Evolutionary conservation across 1,284 basidiomycete species (phyloP), one percentile per base, ranked within the genome.

Genomic region (Ustilago curta): DNA sequence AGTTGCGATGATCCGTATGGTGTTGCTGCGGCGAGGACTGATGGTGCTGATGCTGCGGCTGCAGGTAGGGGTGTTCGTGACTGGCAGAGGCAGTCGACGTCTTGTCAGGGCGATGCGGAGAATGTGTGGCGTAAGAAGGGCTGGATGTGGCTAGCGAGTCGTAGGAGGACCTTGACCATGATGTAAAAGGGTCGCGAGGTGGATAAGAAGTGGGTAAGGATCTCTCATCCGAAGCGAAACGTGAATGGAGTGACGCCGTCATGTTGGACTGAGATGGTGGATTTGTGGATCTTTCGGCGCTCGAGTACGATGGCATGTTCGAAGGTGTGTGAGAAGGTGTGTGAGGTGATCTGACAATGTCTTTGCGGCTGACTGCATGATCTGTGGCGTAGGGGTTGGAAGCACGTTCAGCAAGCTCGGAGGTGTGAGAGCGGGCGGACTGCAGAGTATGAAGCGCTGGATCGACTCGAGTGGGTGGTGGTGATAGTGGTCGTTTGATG

Each of bases 61-160:
- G 67, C 56, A 43, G 25, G 27, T 53, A 57, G 23, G 57, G 66
- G 23, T 53, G 65, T 8, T 42, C 40, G 29, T 42, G 29, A 43
- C 39, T 48, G 18, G 65, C 32, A n/a, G 59, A 29, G 45, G 4
- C 32, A 6, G 31, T 14, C 3, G 65, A 8, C 9, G 35, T 29
- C 8, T 12, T 31, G 19, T 44, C 59, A 11, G 39, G 44, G 16
- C 45, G 40, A 31, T 52, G 43, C n/a, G 58, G 35, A 2, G 48
- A 60, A 25, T 35, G 64, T 16, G 48, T 51, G 2, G 48, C 27
- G 18, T 40, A 37, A 14, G 53, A 31, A 4, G 58, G 58, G 44
- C 44, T 61, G 2, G 54, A 53, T 8, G 44, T 14, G 27, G 23
- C 47, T 0, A 54, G 21, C n/a, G 52, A 55, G 21, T 52, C 29